phyloP scores from a whole-genome alignment of 176 grass and related monocot genomes.

The Musa acuminata region DNA sequence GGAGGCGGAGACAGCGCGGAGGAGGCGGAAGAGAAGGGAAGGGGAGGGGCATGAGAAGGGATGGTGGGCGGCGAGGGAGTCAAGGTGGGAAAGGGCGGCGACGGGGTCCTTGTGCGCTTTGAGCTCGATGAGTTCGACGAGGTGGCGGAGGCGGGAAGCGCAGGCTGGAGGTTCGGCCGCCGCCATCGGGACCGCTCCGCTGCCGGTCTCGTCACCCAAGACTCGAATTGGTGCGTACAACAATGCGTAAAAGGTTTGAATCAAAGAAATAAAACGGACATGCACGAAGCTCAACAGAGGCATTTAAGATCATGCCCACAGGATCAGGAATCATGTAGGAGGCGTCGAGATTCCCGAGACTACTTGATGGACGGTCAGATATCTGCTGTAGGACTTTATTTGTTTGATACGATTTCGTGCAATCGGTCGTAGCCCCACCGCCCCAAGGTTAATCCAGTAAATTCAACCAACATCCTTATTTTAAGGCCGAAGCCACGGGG shows the following conservation, averaged over 20 bases:
- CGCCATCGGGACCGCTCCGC: background rate
- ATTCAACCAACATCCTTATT: background rate
- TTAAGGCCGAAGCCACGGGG: background rate
- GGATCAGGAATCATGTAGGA: too few species aligned
- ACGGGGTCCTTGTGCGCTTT: constrained; percentile 46
- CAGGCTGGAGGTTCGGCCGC: background rate
- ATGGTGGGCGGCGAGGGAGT: constrained; percentile 34
- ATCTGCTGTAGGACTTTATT: too few species aligned
- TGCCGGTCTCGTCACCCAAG: background rate
- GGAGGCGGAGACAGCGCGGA: constrained; percentile 36
- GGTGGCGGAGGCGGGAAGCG: constrained; percentile 27
- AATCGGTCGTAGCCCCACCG: background rate
- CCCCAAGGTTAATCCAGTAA: background rate
- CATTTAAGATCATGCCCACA: too few species aligned
- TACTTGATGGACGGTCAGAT: too few species aligned
- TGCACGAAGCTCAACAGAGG: too few species aligned
- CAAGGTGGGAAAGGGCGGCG: constrained; percentile 50
- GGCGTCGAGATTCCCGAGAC: too few species aligned
- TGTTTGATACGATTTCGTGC: background rate
- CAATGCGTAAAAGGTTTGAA: too few species aligned
- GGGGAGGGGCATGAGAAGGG: constrained; percentile 38
- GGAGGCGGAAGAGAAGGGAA: constrained; percentile 70
- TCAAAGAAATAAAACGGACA: too few species aligned
- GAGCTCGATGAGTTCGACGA: constrained; percentile 36
- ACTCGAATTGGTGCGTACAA: too few species aligned